Evolutionary conservation across 2,329 filamentous ascomycete species (phyloP), one percentile per base, ranked within the genome.

Genomic region (Xylaria sp.): DNA sequence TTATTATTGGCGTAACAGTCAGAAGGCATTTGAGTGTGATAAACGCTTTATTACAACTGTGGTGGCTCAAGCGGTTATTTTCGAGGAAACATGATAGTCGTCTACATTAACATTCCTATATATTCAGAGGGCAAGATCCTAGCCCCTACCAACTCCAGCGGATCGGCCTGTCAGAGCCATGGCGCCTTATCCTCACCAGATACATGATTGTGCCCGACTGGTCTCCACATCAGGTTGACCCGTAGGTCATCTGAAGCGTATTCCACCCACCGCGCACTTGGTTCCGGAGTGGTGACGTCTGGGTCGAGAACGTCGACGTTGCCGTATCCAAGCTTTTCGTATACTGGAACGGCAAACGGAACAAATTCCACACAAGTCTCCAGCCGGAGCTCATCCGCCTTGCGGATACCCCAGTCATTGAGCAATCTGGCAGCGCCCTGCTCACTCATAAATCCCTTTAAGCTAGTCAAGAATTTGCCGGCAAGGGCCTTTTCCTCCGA

Each of bases 391-490:
- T 59, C 44, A 43, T 59, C 51, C 17, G 43, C 43, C 19, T 57
- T 54, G 34, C 48, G 40, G 17, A 50, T 50, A 11, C 55, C 55
- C 50, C 50, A 58, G 5, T 45, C 24, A 8, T 19, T 29, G 8
- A 60, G 41, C 17, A 60, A 21, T 20, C 20, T 52, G 8, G 40
- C 54, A 24, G 39, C 46, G 7, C 54, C 57, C 13, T 45, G 43
- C 8, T 56, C 51, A 39, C 54, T 56, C 55, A 56, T 54, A 22
- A 56, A 58, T 7, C 47, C 48, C 22, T 49, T 58, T 38, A 58
- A 43, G 4, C 52, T 37, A 13, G 34, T 55, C 1, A 57, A 5
- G 7, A 59, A 41, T 24, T 50, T 59, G 8, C 48, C 51, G 2
- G 51, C 44, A 29, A 61, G 59, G 11, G 18, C 22, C 20, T 50